Base-by-base conservation (phyloP, 106 monocot species). In the Gastrodia elata region DNA sequence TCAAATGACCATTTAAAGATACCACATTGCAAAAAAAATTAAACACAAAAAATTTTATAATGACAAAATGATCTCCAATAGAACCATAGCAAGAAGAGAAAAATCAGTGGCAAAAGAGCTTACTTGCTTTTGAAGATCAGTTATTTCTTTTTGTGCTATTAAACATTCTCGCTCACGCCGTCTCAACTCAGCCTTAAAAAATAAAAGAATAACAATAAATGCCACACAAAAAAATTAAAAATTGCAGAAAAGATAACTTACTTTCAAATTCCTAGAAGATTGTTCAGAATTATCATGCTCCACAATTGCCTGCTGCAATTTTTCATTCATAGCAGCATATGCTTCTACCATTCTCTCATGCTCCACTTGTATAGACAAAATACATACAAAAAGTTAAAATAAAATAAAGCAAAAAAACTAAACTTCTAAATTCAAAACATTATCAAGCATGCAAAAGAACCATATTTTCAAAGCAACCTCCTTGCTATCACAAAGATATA, bases 71-170 rank as follows among this genome's bases (percentile, higher is more conserved):
- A 65, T 18, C 36, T 36, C 35, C 33, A 65, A 4, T 38, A 67
- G 6, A 67, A 38, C 28, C 37, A 67, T 6, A 38, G 38, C 20
- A 67, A 67, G n/a, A 67, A 67, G 37, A 37, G 22, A 2, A n/a
- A 39, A 69, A 69, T 40, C 18, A 40, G 20, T 65, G 32, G 24
- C 2, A 6, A 28, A 30, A 75, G 42, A 16, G 27, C 77, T 64
- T 73, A 92, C 98, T 88, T 98, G 91, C 64, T 89, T 93, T 48
- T 90, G 77, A 11, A 98, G 91, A 82, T 98, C 98, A 83, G 42
- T 65, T 15, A 93, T 87, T 70, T 90, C 93, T 78, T 85, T 88
- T 70, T 91, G 76, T 32, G 91, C 84, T 79, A 88, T 76, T 64
- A 22, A 68, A 65, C 71, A 28, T 71, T 98, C 87, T 49, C 98